A percentile compares a stretch with the other conserved stretches of the same genome.
These are phyloP conservation scores for Acephala macrosclerotiorum DNA, from an alignment of 2,329 filamentous ascomycete species.

Conservation along the genomic window DNA sequence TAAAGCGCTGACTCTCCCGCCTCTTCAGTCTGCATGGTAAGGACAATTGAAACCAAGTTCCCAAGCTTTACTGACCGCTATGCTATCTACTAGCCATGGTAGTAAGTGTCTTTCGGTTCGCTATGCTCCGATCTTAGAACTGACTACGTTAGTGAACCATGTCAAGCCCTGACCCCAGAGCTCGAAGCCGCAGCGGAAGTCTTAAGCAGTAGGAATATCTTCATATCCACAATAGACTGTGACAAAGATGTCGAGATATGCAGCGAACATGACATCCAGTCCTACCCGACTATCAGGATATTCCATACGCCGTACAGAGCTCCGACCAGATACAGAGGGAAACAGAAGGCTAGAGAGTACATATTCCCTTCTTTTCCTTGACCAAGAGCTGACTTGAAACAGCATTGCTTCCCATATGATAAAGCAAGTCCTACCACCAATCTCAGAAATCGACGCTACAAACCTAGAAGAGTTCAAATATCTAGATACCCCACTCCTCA, in stretches of 20 bases:
- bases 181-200: slow-evolving; percentile 57
- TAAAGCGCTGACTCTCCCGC: background rate
- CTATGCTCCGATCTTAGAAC: background rate
- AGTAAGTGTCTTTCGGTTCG: background rate
- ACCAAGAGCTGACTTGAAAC: slow-evolving; percentile 28
- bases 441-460: slow-evolving; percentile 79
- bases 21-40: background rate
- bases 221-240: slow-evolving; percentile 63
- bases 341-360: background rate
- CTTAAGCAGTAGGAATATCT: slow-evolving; percentile 55
- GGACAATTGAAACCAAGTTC: background rate
- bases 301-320: slow-evolving; percentile 49
- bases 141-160: slow-evolving; percentile 12
- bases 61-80: background rate
- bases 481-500: slow-evolving; percentile 89
- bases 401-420: slow-evolving; percentile 85
- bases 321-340: background rate
- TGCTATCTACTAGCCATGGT: background rate
- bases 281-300: slow-evolving; percentile 73
- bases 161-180: slow-evolving; percentile 47
- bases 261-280: slow-evolving; percentile 68
- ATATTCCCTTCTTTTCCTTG: background rate
- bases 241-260: slow-evolving; percentile 69
- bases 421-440: slow-evolving; percentile 91
- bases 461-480: slow-evolving; percentile 93